A percentile compares a stretch with the other conserved stretches of the same genome.
Evolutionary conservation across 371 early-diverging fungal genomes (phyloP).

Genomic region (Mortierella sp.): DNA sequence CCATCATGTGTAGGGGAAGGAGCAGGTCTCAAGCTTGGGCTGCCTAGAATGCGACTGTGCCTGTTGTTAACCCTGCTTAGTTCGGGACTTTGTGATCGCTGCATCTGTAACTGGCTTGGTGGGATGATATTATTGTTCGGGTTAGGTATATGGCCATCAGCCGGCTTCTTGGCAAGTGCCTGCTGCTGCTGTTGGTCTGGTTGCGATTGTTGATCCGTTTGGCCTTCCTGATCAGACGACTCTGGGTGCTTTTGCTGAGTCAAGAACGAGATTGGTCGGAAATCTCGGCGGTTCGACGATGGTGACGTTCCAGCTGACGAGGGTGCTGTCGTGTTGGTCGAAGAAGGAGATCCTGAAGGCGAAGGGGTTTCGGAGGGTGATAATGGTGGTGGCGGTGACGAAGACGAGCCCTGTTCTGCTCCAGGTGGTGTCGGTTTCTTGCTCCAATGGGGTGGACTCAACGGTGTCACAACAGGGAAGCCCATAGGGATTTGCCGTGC

Average conservation of each 20-base stretch:
- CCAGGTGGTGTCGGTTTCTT: constrained; percentile 10
- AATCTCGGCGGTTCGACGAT: constrained; percentile 25
- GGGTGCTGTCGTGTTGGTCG: constrained; percentile 18
- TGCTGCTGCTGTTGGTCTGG: constrained; percentile 11
- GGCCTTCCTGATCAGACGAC: constrained; percentile 2
- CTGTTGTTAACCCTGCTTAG: constrained; percentile 11
- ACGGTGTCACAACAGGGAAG: constrained; percentile 37
- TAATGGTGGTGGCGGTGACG: constrained; percentile 11
- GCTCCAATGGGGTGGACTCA: constrained; percentile 31
- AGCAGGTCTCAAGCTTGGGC: constrained; percentile 38
- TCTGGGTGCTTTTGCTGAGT: constrained; percentile 24
- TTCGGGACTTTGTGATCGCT: constrained; percentile 32
- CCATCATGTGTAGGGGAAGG: background rate
- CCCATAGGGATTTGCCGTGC: constrained; percentile 40
- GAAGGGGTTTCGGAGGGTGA: background rate
- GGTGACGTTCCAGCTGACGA: constrained; percentile 16
- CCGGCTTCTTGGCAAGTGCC: background rate
- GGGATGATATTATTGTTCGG: constrained; percentile 41
- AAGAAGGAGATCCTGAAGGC: constrained; percentile 25
- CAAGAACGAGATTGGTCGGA: constrained; percentile 41
- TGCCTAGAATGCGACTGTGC: constrained; percentile 26
- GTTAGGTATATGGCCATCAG: constrained; percentile 32
- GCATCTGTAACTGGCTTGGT: constrained; percentile 31
- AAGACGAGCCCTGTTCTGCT: background rate
- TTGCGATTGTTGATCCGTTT: constrained; percentile 16